Evolutionary conservation across 805 yeast genomes (phyloP).

Genomic region (Candida nitratophila): DNA sequence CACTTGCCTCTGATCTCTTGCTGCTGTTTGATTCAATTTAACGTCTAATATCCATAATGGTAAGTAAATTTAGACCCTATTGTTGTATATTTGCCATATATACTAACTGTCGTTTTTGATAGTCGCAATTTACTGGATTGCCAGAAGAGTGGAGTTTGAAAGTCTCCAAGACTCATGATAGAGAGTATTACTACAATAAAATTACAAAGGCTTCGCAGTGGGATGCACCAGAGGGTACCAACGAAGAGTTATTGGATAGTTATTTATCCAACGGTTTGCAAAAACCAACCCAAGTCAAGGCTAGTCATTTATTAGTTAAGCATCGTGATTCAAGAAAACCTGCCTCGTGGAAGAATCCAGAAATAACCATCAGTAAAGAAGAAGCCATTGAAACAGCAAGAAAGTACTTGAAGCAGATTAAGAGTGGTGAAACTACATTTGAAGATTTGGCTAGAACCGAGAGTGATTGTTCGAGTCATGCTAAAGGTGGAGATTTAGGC

Average conservation of each 20-base stretch:
- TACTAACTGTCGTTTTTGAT: background rate
- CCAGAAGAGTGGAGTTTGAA: conserved; percentile 82
- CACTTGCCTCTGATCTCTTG: too few species aligned
- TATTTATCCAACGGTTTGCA: conserved; percentile 43
- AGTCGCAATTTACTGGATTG: conserved; percentile 50
- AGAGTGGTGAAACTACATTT: conserved; percentile 58
- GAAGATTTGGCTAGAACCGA: conserved; percentile 72
- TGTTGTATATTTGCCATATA: too few species aligned
- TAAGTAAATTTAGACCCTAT: too few species aligned
- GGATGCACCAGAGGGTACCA: conserved; percentile 88
- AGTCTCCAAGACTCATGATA: conserved; percentile 69
- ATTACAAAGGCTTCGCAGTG: conserved; percentile 70
- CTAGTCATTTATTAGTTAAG: conserved; percentile 76
- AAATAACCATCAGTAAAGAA: conserved; percentile 73
- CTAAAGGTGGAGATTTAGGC: conserved; percentile 90
- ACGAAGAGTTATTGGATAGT: conserved; percentile 46
- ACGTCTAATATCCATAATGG: too few species aligned
- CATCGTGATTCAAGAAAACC: conserved; percentile 84
- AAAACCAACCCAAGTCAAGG: conserved; percentile 65
- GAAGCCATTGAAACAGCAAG: conserved; percentile 68
- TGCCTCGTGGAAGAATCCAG: conserved; percentile 74
- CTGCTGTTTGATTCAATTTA: too few species aligned
- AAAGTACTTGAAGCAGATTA: conserved; percentile 48
- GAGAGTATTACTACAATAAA: conserved; percentile 77
- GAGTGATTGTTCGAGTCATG: conserved; percentile 83